Conservation (phyloP, 169 alveolate genomes). For the Besnoitia besnoiti region DNA sequence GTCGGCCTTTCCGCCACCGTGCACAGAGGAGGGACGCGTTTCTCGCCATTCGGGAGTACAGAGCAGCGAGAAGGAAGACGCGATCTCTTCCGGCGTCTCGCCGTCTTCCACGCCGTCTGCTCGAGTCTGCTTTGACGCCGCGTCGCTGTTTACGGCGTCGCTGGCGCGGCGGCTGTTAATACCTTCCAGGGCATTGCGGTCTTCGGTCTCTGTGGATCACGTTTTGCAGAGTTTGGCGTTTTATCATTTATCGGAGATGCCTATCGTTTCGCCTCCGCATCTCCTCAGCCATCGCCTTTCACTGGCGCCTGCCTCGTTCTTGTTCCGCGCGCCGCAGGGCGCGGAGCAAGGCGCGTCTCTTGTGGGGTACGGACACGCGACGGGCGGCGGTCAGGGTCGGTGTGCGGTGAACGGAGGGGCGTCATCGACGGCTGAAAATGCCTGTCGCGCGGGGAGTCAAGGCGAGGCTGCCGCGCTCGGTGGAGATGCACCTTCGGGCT, state of each 20-base stretch:
- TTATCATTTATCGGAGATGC: constrained; percentile 14
- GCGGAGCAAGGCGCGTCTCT: neutral
- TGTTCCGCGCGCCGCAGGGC: neutral
- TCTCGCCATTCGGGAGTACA: too few species aligned
- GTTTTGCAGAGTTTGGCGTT: neutral
- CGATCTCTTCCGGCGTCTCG: too few species aligned
- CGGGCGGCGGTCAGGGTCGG: neutral
- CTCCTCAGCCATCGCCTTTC: neutral
- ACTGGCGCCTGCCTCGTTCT: neutral
- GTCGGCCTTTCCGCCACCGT: neutral
- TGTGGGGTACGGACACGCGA: neutral
- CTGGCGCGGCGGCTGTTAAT: constrained; percentile 12
- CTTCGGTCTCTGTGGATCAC: neutral
- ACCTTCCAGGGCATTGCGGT: neutral
- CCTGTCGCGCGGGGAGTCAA: too few species aligned
- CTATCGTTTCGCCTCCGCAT: constrained; percentile 12
- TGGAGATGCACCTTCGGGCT: neutral
- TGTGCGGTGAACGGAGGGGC: neutral
- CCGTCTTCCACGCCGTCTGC: too few species aligned
- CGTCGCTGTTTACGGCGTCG: neutral
- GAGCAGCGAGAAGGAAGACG: too few species aligned
- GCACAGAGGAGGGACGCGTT: too few species aligned
- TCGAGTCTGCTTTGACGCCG: neutral
- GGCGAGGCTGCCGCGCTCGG: neutral
- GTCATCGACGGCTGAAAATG: neutral